Evolutionary conservation across 176 grass and related monocot genomes (phyloP), one percentile per base, ranked within the genome.

Genomic region (Aegilops bicornis): DNA sequence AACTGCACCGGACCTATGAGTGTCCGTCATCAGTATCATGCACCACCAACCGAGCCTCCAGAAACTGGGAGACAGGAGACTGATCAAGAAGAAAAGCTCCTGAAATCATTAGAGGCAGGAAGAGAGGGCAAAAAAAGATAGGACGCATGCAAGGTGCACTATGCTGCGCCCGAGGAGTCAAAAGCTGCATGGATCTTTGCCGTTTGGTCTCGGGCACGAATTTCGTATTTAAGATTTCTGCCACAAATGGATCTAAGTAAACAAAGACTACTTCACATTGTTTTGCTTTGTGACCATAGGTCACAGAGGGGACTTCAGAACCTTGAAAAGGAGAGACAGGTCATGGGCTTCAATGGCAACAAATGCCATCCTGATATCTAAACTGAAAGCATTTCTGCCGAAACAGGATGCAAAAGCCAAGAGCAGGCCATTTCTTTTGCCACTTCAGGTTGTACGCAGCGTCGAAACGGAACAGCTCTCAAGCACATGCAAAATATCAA

Each of bases 111-210:
- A 10, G 45, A 32, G 27, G 47, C 47, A 32, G 47, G 73, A 77
- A 56, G 73, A 76, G 36, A 23, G 5, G 1, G 4, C 0, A 16
- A 52, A 52, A 76, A 75, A 15, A 29, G 27, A 32, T 31, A 31
- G 27, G 47, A 30, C 29, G 71, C 72, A 76, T 71, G 29, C 25
- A 76, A 76, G 72, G n/a, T 73, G 70, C 73, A 76, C 73, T 10
- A 76, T 76, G 73, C 25, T 3, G 47, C 48, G 71, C 43, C 40
- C 1, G 6, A 54, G 45, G 45, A 17, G 73, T 3, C 73, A 77
- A 76, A 77, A 32, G 47, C 11, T 22, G 9, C 73, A 54, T 56
- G 47, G 45, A 77, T 56, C 47, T 32, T 32, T 9, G 73, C 47
- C 16, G 31, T 5, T 77, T 32, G 25, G 16, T 32, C 11, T 56